Base-by-base conservation (phyloP, 306 rosid genomes). In the Macrotyloma uniflorum region DNA sequence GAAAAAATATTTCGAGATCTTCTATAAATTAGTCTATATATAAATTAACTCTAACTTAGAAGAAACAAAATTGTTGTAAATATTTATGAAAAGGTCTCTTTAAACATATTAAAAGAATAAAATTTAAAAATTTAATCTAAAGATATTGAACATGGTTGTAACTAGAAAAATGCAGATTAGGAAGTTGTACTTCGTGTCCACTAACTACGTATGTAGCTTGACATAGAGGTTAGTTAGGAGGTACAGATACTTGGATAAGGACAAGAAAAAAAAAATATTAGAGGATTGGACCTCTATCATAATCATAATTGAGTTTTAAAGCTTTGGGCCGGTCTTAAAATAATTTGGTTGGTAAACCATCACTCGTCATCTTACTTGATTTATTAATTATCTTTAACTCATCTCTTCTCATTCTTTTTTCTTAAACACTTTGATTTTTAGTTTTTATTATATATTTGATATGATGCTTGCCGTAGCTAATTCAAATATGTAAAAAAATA, bases 291-390 rank as follows among this genome's bases (percentile, higher is more conserved):
- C 33, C 23, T 36, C 40, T 54, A 33, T 72, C 53, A 22, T 15
- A 23, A 36, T 32, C 63, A n/a, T n/a, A 49, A 23, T 7, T 16
- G 12, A 26, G 24, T 73, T 40, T 22, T 74, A 30, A 59, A 18
- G 51, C 63, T 14, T 15, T 43, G 53, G 61, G 70, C 50, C 26
- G 11, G 67, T 69, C 32, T 45, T 57, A 45, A 45, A 26, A 53
- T 57, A 66, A 53, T 43, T 55, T 77, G 43, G 33, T 61, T 70
- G 70, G 64, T 59, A 79, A 69, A 69, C 59, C 26, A 70, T 24
- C 32, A 33, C 30, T 33, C 12, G 13, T 38, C 51, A 26, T 28
- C 15, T 71, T 13, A 12, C 23, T 36, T 18, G 46, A 50, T 54
- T 62, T 35, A 36, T 71, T 49, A 38, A 24, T 70, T 78, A 8